Conservation (phyloP, 2,329 filamentous ascomycete species). For the Xylaria multiplex region DNA sequence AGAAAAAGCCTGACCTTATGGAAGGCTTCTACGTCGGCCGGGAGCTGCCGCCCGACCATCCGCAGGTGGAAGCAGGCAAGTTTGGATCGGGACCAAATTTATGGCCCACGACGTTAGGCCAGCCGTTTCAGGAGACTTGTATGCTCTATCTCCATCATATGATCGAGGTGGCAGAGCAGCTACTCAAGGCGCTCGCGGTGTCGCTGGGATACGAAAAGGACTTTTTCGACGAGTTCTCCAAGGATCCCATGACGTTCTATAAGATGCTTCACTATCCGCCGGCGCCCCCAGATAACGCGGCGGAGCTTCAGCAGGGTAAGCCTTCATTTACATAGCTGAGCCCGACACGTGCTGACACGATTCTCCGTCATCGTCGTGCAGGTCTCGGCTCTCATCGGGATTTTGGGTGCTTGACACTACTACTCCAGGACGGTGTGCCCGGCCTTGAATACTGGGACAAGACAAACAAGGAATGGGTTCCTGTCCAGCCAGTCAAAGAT, state of each 20-base stretch:
- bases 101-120: conserved; percentile 54
- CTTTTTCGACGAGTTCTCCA: conserved; percentile 57
- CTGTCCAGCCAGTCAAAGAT: conserved; percentile 43
- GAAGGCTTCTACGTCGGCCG: conserved; percentile 54
- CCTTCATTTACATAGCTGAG: too few relatives aligned
- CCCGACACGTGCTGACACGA: too few relatives aligned
- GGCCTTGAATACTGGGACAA: conserved; percentile 63
- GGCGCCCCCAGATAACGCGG: conserved; percentile 45
- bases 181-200: conserved; percentile 47
- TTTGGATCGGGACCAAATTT: conserved; percentile 55
- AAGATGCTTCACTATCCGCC: conserved; percentile 62
- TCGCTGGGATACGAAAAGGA: conserved; percentile 54
- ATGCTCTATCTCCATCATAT: conserved; percentile 55
- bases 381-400: conserved; percentile 62
- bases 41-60: conserved; percentile 55
- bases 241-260: conserved; percentile 56
- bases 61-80: conserved; percentile 54
- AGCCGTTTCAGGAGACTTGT: conserved; percentile 51
- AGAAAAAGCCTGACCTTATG: conserved; percentile 36
- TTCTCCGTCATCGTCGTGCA: not conserved
- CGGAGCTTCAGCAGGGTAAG: conserved; percentile 16
- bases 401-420: conserved; percentile 65
- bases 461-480: conserved; percentile 17
- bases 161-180: conserved; percentile 50
- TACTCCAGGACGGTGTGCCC: conserved; percentile 61